Conservation (phyloP, 1,284 basidiomycete genomes). For the Neotropicomus parvogracilis region DNA sequence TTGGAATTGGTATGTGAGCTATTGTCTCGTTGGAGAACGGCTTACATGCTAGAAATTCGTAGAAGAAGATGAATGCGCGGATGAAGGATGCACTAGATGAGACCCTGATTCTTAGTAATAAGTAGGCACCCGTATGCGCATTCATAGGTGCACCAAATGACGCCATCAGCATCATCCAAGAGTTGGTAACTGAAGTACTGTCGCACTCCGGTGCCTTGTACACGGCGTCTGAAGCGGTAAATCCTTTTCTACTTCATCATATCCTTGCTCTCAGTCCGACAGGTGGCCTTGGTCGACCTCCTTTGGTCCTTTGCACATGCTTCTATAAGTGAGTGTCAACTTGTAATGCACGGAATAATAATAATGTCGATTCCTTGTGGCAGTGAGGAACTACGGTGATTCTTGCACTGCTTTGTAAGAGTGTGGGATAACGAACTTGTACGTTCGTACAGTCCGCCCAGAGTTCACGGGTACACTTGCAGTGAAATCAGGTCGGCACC, state of each 20-base stretch:
- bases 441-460: conserved; percentile 61
- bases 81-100: conserved; percentile 84
- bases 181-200: conserved; percentile 63
- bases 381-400: conserved; percentile 72
- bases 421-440: neutral
- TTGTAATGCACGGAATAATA: neutral
- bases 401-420: conserved; percentile 4
- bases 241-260: conserved; percentile 10
- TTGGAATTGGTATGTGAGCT: conserved; percentile 64
- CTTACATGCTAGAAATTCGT: neutral
- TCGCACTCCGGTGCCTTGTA: conserved; percentile 73
- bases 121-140: conserved; percentile 36
- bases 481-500: conserved; percentile 82
- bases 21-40: neutral
- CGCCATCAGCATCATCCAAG: conserved; percentile 62
- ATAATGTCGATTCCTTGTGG: neutral
- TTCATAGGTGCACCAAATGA: neutral
- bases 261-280: neutral
- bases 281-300: conserved; percentile 84
- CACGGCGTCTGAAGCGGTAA: conserved; percentile 82
- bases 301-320: conserved; percentile 81
- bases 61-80: conserved; percentile 80
- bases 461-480: conserved; percentile 84
- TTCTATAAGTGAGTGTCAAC: conserved; percentile 58
- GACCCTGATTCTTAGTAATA: conserved; percentile 76